phyloP scores from a whole-genome alignment of 2,329 filamentous ascomycete species.

The Grosmannia huntii region DNA sequence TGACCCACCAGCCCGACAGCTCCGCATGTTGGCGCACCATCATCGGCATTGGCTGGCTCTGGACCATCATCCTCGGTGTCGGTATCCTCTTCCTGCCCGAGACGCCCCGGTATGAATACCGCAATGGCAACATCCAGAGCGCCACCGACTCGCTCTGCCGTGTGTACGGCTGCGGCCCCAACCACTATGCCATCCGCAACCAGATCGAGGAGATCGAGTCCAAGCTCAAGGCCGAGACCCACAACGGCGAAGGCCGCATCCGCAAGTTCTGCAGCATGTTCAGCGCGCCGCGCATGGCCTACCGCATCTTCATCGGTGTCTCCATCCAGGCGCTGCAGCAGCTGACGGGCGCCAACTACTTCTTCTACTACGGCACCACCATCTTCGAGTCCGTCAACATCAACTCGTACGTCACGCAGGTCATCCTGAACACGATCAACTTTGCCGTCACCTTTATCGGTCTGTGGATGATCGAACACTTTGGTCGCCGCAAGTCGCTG shows the following conservation, averaged over 20 bases:
- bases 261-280: conserved; percentile 47
- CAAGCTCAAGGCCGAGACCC: conserved; percentile 24
- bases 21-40: conserved; percentile 48
- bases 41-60: conserved; percentile 41
- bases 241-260: conserved; percentile 30
- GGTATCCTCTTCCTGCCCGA: conserved; percentile 43
- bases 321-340: conserved; percentile 55
- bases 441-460: conserved; percentile 50
- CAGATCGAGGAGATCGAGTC: conserved; percentile 10
- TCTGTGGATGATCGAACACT: conserved; percentile 55
- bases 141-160: conserved; percentile 7
- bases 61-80: conserved; percentile 36
- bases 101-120: conserved; percentile 32
- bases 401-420: conserved; percentile 52
- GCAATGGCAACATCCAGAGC: conserved; percentile 3
- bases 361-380: conserved; percentile 49
- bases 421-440: conserved; percentile 34
- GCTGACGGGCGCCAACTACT: conserved; percentile 46
- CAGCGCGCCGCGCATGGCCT: conserved; percentile 38
- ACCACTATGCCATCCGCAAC: conserved; percentile 8
- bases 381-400: conserved; percentile 57
- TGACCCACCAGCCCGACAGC: conserved; percentile 25
- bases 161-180: conserved; percentile 6
- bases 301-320: conserved; percentile 52
- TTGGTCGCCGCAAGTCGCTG: conserved; percentile 54